A percentile compares a stretch with the other conserved stretches of the same genome.
Conservation (phyloP, 2,329 filamentous ascomycete species). For the Penicillium decumbens region DNA sequence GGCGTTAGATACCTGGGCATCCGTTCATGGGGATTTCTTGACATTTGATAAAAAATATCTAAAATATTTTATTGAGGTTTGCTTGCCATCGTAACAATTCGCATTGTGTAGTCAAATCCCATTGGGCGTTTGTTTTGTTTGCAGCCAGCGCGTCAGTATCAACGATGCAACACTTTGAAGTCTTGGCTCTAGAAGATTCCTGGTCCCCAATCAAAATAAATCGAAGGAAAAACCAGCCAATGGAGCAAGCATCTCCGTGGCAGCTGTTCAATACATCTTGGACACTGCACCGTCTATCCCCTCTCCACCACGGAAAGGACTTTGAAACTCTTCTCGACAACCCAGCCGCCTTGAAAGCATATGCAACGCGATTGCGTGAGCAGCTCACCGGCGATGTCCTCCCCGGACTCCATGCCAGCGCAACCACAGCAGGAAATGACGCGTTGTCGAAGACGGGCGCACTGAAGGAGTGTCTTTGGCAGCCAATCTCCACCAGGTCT, state of each 20-base stretch:
- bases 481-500: constrained; percentile 25
- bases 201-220: not conserved
- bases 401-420: constrained; percentile 42
- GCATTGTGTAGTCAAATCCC: not conserved
- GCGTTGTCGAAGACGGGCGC: constrained; percentile 45
- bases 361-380: constrained; percentile 48
- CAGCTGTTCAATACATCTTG: constrained; percentile 53
- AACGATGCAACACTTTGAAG: not conserved
- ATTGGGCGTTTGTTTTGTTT: constrained; percentile 20
- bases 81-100: not conserved
- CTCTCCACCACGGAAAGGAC: constrained; percentile 48
- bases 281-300: constrained; percentile 51
- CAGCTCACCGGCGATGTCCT: constrained; percentile 49
- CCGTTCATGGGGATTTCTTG: not conserved
- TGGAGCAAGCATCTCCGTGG: constrained; percentile 27
- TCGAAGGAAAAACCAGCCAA: constrained; percentile 14
- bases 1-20: constrained; percentile 11
- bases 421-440: constrained; percentile 32
- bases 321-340: constrained; percentile 34
- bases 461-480: constrained; percentile 47
- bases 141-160: constrained; percentile 16
- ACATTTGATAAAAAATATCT: not conserved
- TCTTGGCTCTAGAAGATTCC: not conserved
- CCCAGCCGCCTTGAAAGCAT: constrained; percentile 38
- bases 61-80: not conserved